Evolutionary conservation across 306 rosid genomes (phyloP).

Genomic region (Quercus variabilis): DNA sequence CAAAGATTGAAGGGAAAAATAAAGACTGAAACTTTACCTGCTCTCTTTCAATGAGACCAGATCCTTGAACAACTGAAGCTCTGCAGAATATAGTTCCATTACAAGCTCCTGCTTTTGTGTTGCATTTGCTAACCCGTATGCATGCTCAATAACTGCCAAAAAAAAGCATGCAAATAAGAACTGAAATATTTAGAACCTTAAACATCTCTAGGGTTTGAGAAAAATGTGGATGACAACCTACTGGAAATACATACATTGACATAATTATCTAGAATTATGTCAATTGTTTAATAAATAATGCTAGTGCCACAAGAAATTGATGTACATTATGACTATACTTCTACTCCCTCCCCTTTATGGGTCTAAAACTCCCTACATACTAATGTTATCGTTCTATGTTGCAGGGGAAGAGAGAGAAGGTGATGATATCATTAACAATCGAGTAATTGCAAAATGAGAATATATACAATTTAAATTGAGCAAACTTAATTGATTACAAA

Average conservation of each 20-base stretch:
- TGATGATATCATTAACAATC: background rate
- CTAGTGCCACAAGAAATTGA: background rate
- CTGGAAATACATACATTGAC: slow-evolving; percentile 7
- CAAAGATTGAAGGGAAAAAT: background rate
- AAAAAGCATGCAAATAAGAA: background rate
- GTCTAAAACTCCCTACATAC: background rate
- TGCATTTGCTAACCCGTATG: slow-evolving; percentile 71
- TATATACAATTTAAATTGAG: background rate
- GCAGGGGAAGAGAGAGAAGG: background rate
- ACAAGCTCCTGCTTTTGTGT: slow-evolving; percentile 81
- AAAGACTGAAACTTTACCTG: slow-evolving; percentile 52
- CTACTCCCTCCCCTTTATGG: background rate
- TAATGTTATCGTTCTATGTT: background rate
- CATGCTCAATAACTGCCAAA: slow-evolving; percentile 78
- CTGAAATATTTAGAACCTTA: background rate
- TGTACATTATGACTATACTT: background rate
- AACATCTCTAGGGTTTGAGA: background rate
- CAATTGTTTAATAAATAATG: slow-evolving; percentile 9
- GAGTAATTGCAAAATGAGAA: background rate
- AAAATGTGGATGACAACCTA: slow-evolving; percentile 5
- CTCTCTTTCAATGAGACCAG: slow-evolving; percentile 65
- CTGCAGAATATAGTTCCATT: slow-evolving; percentile 71
- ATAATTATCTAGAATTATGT: background rate
- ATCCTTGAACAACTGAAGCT: slow-evolving; percentile 83
- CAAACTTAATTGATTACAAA: background rate